Conservation (phyloP, 495 filamentous ascomycete genomes). For the Tetracladium setigerum region DNA sequence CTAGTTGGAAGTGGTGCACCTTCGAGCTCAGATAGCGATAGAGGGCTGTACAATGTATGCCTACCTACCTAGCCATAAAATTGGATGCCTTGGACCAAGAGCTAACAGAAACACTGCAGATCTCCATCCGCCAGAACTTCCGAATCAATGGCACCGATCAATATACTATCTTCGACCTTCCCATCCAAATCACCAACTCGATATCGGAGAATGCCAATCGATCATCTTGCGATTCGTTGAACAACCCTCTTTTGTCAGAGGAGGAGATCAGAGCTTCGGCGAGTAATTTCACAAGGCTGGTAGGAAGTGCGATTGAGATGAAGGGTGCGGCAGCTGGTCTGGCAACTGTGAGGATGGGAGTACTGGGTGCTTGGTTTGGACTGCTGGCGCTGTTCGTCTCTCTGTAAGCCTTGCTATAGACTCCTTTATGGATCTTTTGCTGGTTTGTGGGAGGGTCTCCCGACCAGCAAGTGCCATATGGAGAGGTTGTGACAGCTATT, state of each 20-base stretch:
- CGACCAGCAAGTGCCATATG: too few relatives aligned
- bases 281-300: constrained; percentile 18
- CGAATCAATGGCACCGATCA: constrained; percentile 51
- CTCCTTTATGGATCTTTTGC: too few relatives aligned
- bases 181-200: constrained; percentile 58
- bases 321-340: neutral
- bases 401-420: neutral
- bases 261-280: constrained; percentile 12
- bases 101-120: constrained; percentile 26
- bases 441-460: too few relatives aligned
- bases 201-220: constrained; percentile 35
- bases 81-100: neutral
- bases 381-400: too few relatives aligned
- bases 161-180: constrained; percentile 63
- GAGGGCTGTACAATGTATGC: constrained; percentile 43
- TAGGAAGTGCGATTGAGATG: constrained; percentile 14
- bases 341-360: too few relatives aligned
- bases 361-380: too few relatives aligned
- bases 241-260: constrained; percentile 26
- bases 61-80: neutral
- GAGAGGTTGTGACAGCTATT: too few relatives aligned
- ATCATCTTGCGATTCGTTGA: constrained; percentile 36
- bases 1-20: constrained; percentile 46
- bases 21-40: constrained; percentile 22
- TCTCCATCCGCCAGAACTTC: constrained; percentile 62